Evolutionary conservation across 441 rosid species (phyloP).

Genomic region (Kokia cookei): DNA sequence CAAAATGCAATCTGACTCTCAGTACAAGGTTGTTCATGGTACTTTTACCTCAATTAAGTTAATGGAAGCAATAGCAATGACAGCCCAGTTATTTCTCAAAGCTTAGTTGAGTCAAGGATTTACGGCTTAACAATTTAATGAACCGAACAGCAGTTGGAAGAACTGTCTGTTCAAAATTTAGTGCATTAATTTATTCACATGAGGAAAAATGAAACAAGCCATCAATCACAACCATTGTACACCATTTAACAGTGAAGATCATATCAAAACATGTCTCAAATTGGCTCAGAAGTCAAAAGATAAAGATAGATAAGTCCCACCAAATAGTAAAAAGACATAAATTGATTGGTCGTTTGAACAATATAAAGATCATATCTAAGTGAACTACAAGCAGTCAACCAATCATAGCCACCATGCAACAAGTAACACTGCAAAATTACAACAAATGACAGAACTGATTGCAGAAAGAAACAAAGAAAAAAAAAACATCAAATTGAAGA

Average conservation of each 20-base stretch:
- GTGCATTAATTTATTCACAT: not conserved
- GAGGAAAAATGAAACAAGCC: not conserved
- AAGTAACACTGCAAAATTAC: not conserved
- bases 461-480: not conserved
- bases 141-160: not conserved
- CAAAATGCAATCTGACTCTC: too few species aligned
- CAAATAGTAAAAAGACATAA: not conserved
- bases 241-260: not conserved
- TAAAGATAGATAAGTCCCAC: not conserved
- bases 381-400: not conserved
- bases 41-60: not conserved
- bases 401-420: not conserved
- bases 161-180: not conserved
- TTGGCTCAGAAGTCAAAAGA: not conserved
- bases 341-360: not conserved
- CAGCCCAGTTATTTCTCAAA: not conserved
- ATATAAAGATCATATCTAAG: not conserved
- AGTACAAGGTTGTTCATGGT: too few species aligned
- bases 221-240: not conserved
- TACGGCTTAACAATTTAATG: not conserved
- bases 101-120: not conserved
- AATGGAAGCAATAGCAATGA: not conserved
- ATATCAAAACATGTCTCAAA: not conserved
- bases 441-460: not conserved
- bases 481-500: not conserved